Conservation (phyloP, 495 filamentous ascomycete species). For the Daldinia caldariorum region DNA sequence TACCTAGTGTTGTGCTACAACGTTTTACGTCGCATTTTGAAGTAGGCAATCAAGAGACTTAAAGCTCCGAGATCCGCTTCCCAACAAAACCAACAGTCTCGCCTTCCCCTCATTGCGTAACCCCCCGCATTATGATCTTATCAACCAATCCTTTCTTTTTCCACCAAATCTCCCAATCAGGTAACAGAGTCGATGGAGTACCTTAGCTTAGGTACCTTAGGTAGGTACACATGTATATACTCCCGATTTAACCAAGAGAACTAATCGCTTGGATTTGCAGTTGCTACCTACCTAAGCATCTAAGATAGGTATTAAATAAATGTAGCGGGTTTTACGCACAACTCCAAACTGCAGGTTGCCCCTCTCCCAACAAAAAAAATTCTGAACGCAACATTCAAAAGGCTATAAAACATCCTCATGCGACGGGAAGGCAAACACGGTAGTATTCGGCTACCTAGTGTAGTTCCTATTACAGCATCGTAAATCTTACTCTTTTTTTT, state of each 20-base stretch:
- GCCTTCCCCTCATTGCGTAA: conserved; percentile 19
- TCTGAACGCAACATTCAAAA: neutral
- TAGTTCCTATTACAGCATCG: neutral
- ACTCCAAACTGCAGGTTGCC: conserved; percentile 15
- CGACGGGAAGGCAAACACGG: neutral
- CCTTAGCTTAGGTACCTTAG: too few species aligned
- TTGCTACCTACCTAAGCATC: too few species aligned
- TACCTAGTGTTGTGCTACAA: neutral
- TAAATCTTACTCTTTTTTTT: neutral
- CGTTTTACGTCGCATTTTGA: conserved; percentile 2
- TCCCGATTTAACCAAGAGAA: neutral
- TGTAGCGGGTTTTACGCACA: neutral
- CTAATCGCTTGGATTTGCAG: neutral
- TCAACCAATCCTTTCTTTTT: conserved; percentile 5
- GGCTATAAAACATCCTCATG: neutral
- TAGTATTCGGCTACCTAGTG: neutral
- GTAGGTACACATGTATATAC: too few species aligned
- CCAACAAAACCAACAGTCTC: conserved; percentile 35
- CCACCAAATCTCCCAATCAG: conserved; percentile 5
- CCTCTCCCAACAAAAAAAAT: conserved; percentile 37
- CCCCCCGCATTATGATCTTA: conserved; percentile 22
- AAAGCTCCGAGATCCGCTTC: conserved; percentile 36
- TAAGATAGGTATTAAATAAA: neutral
- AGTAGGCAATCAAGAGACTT: conserved; percentile 17
- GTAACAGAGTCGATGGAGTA: neutral